Evolutionary conservation across 2,329 filamentous ascomycete genomes (phyloP), one percentile per base, ranked within the genome.

Genomic region (Arthroderma sp.): DNA sequence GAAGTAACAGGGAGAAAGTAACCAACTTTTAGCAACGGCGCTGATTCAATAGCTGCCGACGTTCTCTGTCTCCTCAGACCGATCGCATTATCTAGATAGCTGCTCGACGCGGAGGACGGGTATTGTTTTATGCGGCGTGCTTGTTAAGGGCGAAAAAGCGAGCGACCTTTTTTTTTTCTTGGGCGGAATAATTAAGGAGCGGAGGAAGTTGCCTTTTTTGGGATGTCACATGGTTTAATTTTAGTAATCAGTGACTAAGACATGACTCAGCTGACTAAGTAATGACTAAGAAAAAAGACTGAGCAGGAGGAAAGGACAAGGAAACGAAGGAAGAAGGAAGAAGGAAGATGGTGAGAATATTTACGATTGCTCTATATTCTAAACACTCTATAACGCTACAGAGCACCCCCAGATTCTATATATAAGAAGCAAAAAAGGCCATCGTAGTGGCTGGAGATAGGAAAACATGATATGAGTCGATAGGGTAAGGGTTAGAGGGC

Each of bases 91-190:
- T 38, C 54, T 54, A 44, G 59, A 35, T 59, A n/a, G 43, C 43
- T 25, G 21, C 28, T 51, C 54, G 55, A 57, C 44, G 56, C 61
- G 62, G 61, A 61, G 60, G 56, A 62, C 62, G 61, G 61, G 59
- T 52, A 58, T 60, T 63, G 61, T 63, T 62, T 63, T 62, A 60
- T 63, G 62, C 60, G 61, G 60, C 38, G 31, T 9, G 31, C 43
- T 33, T n/a, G n/a, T n/a, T 9, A 49, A 25, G 17, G 52, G 35
- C 47, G 47, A 52, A 54, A 54, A 44, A 25, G 19, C 13, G 21
- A 44, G 41, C 17, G n/a, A 31, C 17, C 17, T 43, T 43, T 39
- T 43, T 11, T 41, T 41, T 41, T n/a, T 21, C 19, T 19, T 25
- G 7, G 41, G 56, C 58, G 60, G 60, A 61, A 61, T 58, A 61